Evolutionary conservation across 495 filamentous ascomycete genomes (phyloP).

Genomic region (Penicillium crystallinum): DNA sequence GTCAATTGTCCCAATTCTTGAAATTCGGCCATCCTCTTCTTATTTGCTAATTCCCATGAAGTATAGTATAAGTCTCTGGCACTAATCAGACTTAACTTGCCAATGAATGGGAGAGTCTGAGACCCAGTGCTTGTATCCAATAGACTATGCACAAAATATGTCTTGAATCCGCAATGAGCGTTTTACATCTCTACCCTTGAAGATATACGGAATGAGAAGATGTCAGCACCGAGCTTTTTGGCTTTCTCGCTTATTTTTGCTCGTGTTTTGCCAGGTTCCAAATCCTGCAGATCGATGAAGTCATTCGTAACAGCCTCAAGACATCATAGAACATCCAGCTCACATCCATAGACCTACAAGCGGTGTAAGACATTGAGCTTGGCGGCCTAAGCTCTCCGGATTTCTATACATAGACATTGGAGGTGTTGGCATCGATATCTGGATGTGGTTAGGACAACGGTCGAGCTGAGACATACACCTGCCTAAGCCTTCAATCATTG

Average conservation of each 20-base stretch:
- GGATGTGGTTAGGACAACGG: slow-evolving; percentile 3
- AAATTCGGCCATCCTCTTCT: background rate
- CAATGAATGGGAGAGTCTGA: no score
- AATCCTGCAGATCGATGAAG: background rate
- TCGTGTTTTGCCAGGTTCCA: background rate
- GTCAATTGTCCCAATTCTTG: background rate
- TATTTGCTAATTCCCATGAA: background rate
- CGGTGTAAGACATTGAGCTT: slow-evolving; percentile 6
- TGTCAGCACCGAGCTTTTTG: background rate
- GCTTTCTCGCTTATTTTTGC: background rate
- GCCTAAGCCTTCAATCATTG: background rate
- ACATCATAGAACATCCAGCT: background rate
- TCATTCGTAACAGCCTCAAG: background rate
- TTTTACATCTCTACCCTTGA: background rate
- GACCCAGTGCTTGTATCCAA: no score
- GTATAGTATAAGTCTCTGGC: background rate
- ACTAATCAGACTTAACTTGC: no score
- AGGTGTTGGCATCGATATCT: background rate
- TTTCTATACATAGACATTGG: slow-evolving; percentile 4
- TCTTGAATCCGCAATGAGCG: background rate
- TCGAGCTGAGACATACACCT: slow-evolving; percentile 13
- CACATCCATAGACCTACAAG: background rate
- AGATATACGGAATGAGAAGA: background rate
- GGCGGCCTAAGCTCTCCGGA: slow-evolving; percentile 6
- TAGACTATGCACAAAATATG: background rate